Evolutionary conservation across 495 filamentous ascomycete species (phyloP), one percentile per base, ranked within the genome.

Genomic region (Staphylotrichum longicolle): DNA sequence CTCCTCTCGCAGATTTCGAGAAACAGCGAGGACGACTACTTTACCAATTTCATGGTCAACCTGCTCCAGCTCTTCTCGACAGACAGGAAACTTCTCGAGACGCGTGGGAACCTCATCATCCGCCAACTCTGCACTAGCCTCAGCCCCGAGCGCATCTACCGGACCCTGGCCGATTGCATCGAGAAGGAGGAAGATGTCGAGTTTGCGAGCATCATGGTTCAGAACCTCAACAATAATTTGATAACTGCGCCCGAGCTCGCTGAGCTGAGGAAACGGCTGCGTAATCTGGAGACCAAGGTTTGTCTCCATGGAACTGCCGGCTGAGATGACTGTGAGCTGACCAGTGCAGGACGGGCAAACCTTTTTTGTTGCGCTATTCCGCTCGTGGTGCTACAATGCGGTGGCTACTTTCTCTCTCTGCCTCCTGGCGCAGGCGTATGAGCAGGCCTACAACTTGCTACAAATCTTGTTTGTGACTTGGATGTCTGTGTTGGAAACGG

Each of bases 141-240:
- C 37, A 95, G 92, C 63, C 86, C 95, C 1, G 95, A 98, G 72
- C 85, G 93, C 53, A 99, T 99, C 60, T 99, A 97, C 70, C 88
- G 95, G 37, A 98, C 92, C 5, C 75, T 99, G 53, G 95, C 95
- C 49, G 95, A 98, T 63, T 96, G 94, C 72, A 86, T 99, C 7
- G 95, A 98, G 73, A 96, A 95, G 63, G 95, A 99, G 73, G 93
- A 98, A 78, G 94, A 99, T 70, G 82, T 97, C 39, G 95, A 98
- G 71, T 99, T 99, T 74, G 92, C 95, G 15, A 96, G 93, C 65
- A 99, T 98, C 66, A 99, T 99, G 95, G 91, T 99, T 33, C 95
- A 98, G 69, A 97, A 98, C 72, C 80, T 99, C 48, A 99, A 99
- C 75, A 99, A 99, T 68, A 99, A 98, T 65, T 83, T 99, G 20